Base-by-base conservation (phyloP, 495 filamentous ascomycete genomes). In the Astrothelium subdiscretum region DNA sequence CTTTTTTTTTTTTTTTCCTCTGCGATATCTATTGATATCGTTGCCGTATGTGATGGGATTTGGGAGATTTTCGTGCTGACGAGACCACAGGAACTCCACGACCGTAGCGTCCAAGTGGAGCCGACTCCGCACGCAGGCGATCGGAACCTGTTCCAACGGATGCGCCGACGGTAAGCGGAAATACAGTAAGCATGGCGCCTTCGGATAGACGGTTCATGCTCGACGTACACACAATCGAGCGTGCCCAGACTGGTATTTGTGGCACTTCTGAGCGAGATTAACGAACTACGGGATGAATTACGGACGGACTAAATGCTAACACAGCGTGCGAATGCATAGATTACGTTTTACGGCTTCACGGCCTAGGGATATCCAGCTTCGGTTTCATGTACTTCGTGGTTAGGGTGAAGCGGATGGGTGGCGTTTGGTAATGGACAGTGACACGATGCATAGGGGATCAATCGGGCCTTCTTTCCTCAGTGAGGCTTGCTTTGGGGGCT, bases 81-180 rank as follows among this genome's bases (percentile, higher is more conserved):
- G 31, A 11, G 11, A 5, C 29, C 32, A 32, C 38, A 70, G 68
- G 62, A 61, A 22, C 57, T 70, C 6, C 66, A 60, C 61, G 68
- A 62, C 20, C 68, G 68, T 58, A 70, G 68, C 43, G 31, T 59
- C 38, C 67, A 67, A 27, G 10, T 66, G 59, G 68, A 70, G 32
- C 67, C 68, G 31, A 29, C 65, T 12, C 48, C 48, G 48, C 48
- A 54, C 6, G 48, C 24, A 29, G 48, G 22, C 48, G 24, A 54
- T 29, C 4, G 15, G 48, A 54, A 54, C 29, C 8, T 54, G 8
- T 54, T 54, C 8, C 48, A 54, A 24, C 48, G 48, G 29, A 54
- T 54, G n/a, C 48, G 48, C 8, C n/a, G 48, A 20, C 24, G 48
- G 5, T 48, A n/a, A 48, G 3, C 5, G 8, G n/a, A n/a, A n/a